Conservation (phyloP, 176 grass and related monocot genomes). For the Lolium multiflorum region DNA sequence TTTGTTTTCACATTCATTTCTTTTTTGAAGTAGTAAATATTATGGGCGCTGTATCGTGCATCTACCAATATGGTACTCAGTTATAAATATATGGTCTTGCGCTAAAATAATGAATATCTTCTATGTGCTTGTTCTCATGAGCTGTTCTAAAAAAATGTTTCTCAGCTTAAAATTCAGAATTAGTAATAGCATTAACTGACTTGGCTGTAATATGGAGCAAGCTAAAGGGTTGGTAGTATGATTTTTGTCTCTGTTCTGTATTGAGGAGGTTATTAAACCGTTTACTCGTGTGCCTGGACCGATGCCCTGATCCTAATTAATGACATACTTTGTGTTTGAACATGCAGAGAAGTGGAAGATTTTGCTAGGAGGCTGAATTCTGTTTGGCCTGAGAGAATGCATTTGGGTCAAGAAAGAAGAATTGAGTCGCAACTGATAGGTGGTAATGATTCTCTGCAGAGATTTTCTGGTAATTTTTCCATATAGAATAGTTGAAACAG, state of each 20-base stretch:
- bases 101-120: neutral
- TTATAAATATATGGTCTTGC: neutral
- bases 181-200: neutral
- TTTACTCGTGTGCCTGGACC: slow-evolving; percentile 23
- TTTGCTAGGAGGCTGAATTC: slow-evolving; percentile 97
- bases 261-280: neutral
- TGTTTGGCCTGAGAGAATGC: slow-evolving; percentile 94
- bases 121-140: neutral
- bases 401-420: slow-evolving; percentile 79
- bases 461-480: slow-evolving; percentile 51
- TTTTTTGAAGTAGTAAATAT: neutral
- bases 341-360: slow-evolving; percentile 96
- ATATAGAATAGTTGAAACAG: neutral
- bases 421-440: slow-evolving; percentile 65
- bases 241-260: slow-evolving; percentile 7
- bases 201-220: neutral
- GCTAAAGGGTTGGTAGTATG: neutral
- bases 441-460: slow-evolving; percentile 58
- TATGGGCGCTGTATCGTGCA: neutral
- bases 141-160: neutral
- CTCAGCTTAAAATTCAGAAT: neutral
- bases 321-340: slow-evolving; percentile 38
- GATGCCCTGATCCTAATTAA: slow-evolving; percentile 12
- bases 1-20: neutral
- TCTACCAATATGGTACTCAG: neutral